Evolutionary conservation across 2,329 filamentous ascomycete species (phyloP), one percentile per base, ranked within the genome.

Genomic region (Aspergillus caelatus): DNA sequence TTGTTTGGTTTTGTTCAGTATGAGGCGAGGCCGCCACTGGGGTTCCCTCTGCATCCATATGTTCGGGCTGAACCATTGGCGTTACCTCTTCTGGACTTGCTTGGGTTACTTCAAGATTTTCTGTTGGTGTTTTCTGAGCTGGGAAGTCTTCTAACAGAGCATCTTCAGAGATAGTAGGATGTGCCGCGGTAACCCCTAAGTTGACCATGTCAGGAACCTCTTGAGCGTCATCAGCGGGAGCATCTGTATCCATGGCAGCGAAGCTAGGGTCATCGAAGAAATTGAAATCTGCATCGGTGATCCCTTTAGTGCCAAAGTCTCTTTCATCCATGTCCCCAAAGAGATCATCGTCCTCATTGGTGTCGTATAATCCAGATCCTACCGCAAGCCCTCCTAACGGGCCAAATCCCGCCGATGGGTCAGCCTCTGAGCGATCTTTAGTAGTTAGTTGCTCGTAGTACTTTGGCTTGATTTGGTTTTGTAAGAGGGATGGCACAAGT

Each of bases 211-310:
- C 61, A 46, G 65, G 56, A 16, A 61, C 58, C 32, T 67, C 68
- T 43, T 67, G 61, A 8, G 43, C 32, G 54, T 68, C 61, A n/a
- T 66, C 65, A 11, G 57, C 23, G n/a, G 58, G 50, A 23, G 65
- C 58, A 26, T 62, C 67, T 52, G 63, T 62, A 52, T 63, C 69
- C 58, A 73, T 69, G 9, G 64, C 63, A 11, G 72, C 72, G 55
- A 77, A 76, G 48, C 75, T 79, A 54, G 83, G 83, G 36, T 84
- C 83, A 70, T 89, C 87, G 68, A 89, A 89, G 72, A 89, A 89
- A 71, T 83, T 87, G 72, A 89, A 89, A 69, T 89, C 87, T 4
- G 83, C 86, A 69, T 89, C 87, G 3, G 83, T 86, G 26, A 88
- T 82, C n/a, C 81, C 82, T 68, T 83, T 83, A n/a, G 79, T 76